Percentiles rank a stretch among this genome's conserved stretches.
Conservation (phyloP, 1,284 basidiomycete genomes). For the Cystobasidium sp. region DNA sequence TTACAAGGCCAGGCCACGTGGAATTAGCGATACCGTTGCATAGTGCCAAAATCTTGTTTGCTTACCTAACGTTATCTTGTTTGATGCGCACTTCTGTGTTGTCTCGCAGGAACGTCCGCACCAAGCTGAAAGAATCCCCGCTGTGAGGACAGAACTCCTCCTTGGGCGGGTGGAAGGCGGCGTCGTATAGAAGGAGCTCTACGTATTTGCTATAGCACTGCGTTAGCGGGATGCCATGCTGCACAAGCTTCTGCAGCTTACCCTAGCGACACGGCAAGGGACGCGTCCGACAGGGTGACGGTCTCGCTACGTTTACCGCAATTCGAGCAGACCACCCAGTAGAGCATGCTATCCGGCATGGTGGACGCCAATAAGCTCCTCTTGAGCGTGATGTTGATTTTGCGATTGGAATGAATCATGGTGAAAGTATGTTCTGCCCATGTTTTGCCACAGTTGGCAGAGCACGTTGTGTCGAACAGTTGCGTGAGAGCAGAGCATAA, state of each 20-base stretch:
- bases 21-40: not conserved
- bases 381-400: conserved; percentile 13
- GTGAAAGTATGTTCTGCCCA: conserved; percentile 3
- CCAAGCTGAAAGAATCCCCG: conserved; percentile 8
- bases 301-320: conserved; percentile 24
- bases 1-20: too few relatives aligned
- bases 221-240: not conserved
- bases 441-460: conserved; percentile 6
- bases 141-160: conserved; percentile 17
- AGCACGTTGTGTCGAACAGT: not conserved
- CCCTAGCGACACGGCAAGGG: conserved; percentile 12
- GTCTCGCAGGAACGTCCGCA: conserved; percentile 9
- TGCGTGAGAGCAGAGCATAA: not conserved
- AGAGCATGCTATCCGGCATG: conserved; percentile 1
- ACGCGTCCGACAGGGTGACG: not conserved
- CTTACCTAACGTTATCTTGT: conserved; percentile 16
- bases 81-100: conserved; percentile 16
- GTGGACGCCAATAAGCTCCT: conserved; percentile 1
- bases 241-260: not conserved
- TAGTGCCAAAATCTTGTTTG: not conserved
- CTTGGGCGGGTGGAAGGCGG: conserved; percentile 7
- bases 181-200: conserved; percentile 28
- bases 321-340: conserved; percentile 8
- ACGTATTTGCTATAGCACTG: conserved; percentile 26
- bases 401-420: conserved; percentile 7